Conservation (phyloP, 164 flowering plant genomes). For the Brasenia schreberi region DNA sequence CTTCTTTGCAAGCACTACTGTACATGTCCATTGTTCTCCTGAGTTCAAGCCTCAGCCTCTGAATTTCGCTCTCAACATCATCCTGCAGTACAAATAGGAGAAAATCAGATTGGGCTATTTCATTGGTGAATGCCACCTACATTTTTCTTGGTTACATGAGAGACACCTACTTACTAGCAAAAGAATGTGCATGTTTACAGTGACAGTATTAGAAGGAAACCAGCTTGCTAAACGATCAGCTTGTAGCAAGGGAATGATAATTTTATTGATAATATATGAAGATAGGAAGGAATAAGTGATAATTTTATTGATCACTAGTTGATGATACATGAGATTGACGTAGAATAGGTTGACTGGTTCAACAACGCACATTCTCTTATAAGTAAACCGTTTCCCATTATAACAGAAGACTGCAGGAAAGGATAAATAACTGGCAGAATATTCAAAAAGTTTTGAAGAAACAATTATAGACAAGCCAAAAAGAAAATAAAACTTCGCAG, state of each 20-base stretch:
- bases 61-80: slow-evolving; percentile 13
- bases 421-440: too few relatives aligned
- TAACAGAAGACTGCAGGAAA: too few relatives aligned
- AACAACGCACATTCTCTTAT: too few relatives aligned
- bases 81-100: slow-evolving; percentile 6
- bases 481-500: too few relatives aligned
- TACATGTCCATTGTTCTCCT: slow-evolving; percentile 16
- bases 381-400: too few relatives aligned
- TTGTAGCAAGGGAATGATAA: not conserved
- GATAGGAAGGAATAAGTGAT: too few relatives aligned
- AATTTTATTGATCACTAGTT: too few relatives aligned
- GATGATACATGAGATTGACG: too few relatives aligned
- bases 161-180: not conserved
- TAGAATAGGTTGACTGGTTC: too few relatives aligned
- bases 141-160: not conserved
- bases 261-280: not conserved
- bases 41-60: slow-evolving; percentile 13
- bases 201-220: not conserved
- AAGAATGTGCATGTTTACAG: not conserved
- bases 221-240: not conserved
- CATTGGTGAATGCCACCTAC: not conserved
- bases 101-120: not conserved
- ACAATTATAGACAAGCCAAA: too few relatives aligned
- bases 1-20: slow-evolving; percentile 11
- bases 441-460: too few relatives aligned